Conservation (phyloP, 2,329 filamentous ascomycete species). For the Neophaeococcomyces mojaviensis region DNA sequence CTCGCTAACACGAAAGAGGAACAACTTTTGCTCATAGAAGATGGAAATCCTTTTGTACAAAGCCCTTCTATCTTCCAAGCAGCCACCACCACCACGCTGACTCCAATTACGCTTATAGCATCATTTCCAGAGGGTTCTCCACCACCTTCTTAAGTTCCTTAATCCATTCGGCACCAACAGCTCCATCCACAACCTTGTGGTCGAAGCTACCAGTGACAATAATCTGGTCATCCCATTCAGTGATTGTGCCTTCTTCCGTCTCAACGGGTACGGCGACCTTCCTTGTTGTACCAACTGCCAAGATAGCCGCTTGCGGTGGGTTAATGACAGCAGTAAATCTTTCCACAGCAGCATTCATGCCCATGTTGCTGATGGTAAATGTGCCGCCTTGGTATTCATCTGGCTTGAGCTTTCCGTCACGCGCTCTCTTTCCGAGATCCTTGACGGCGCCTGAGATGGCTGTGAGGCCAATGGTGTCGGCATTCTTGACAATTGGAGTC, state of each 20-base stretch:
- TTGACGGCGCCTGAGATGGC: constrained; percentile 85
- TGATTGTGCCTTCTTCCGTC: constrained; percentile 69
- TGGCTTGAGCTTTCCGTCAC: constrained; percentile 97
- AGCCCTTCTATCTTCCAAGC: constrained; percentile 14
- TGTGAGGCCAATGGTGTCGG: constrained; percentile 77
- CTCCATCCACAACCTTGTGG: constrained; percentile 97
- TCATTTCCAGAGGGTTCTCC: constrained; percentile 91
- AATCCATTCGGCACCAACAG: constrained; percentile 94
- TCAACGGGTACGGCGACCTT: constrained; percentile 88
- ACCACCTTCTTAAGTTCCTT: constrained; percentile 93
- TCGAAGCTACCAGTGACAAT: constrained; percentile 92
- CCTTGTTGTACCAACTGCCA: constrained; percentile 88
- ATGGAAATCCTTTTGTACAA: constrained; percentile 19
- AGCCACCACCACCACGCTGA: background rate
- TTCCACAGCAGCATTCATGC: constrained; percentile 95
- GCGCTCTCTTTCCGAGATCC: constrained; percentile 91
- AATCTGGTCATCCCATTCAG: constrained; percentile 97
- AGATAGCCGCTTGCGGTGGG: constrained; percentile 90
- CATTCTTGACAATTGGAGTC: constrained; percentile 91
- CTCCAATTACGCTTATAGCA: constrained; percentile 56
- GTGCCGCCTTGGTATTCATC: constrained; percentile 99
- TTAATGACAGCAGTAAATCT: constrained; percentile 98
- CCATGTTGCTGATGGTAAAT: constrained; percentile 99
- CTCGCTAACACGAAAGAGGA: constrained; percentile 7
- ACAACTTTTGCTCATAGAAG: constrained; percentile 18